Conservation (phyloP, 306 rosid species). For the Cucurbita moschata region DNA sequence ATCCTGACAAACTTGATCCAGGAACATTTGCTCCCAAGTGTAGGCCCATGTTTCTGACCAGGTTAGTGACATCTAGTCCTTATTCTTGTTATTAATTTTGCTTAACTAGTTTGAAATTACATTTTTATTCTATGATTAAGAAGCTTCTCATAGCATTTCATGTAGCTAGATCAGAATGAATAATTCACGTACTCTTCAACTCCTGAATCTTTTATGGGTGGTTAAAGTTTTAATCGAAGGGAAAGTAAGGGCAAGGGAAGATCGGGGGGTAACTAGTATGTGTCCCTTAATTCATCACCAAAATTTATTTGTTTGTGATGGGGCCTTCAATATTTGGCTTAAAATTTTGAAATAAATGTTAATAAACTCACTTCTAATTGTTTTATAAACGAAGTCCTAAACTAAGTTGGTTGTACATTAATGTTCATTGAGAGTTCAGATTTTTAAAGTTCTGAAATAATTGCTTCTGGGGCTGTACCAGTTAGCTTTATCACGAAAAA, state of each 20-base stretch:
- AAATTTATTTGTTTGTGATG: neutral
- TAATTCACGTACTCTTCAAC: neutral
- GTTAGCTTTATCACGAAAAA: too few relatives aligned
- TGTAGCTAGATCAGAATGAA: neutral
- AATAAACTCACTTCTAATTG: neutral
- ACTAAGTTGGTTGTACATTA: neutral
- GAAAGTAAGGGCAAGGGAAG: neutral
- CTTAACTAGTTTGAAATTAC: conserved; percentile 22
- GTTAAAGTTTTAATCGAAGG: neutral
- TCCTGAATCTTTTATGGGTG: neutral
- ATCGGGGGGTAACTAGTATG: too few relatives aligned
- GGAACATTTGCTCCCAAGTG: conserved; percentile 76
- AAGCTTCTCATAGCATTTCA: conserved; percentile 6
- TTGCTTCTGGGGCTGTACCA: too few relatives aligned
- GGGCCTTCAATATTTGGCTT: neutral
- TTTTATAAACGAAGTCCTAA: neutral
- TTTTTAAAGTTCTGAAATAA: neutral
- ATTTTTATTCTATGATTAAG: conserved; percentile 8
- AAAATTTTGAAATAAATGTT: neutral
- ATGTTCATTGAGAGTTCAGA: neutral
- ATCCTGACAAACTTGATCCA: conserved; percentile 78
- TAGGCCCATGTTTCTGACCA: conserved; percentile 79
- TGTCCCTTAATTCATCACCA: too few relatives aligned
- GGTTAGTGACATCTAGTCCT: conserved; percentile 88
- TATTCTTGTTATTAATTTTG: conserved; percentile 43